phyloP scores from a whole-genome alignment of 495 filamentous ascomycete genomes.

The Opeltia flavorubescens region DNA sequence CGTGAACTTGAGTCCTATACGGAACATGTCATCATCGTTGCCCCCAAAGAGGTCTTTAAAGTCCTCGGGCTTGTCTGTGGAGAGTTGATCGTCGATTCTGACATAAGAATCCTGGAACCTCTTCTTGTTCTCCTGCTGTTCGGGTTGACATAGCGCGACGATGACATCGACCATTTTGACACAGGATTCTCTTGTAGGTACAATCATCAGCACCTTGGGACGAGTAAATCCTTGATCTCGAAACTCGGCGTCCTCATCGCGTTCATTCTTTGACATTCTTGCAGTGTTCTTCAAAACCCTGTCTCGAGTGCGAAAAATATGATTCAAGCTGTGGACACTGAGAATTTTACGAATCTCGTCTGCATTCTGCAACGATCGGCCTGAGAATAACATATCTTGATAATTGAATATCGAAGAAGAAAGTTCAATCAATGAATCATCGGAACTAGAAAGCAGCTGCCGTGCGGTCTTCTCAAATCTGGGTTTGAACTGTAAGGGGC shows the following conservation, averaged over 20 bases:
- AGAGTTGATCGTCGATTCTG: conserved; percentile 44
- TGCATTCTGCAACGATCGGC: conserved; percentile 50
- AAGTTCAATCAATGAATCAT: conserved; percentile 20
- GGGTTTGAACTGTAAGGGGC: conserved; percentile 27
- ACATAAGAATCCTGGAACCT: conserved; percentile 74
- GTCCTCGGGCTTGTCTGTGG: conserved; percentile 65
- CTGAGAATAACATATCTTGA: conserved; percentile 64
- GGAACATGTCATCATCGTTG: conserved; percentile 94
- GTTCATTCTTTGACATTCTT: conserved; percentile 45
- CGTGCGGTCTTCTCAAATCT: conserved; percentile 26
- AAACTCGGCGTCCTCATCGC: conserved; percentile 53
- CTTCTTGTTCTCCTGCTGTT: conserved; percentile 91
- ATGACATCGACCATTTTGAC: conserved; percentile 64
- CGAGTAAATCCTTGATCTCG: conserved; percentile 93
- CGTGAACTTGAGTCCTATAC: conserved; percentile 85
- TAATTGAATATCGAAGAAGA: conserved; percentile 50
- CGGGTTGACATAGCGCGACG: conserved; percentile 55
- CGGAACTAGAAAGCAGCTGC: conserved; percentile 23
- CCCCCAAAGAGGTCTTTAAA: conserved; percentile 84
- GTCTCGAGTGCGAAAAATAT: conserved; percentile 86
- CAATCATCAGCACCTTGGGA: conserved; percentile 77
- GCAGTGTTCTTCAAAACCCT: conserved; percentile 84
- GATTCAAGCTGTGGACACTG: conserved; percentile 79
- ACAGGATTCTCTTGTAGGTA: conserved; percentile 77
- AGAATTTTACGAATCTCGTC: conserved; percentile 52